Percentiles rank a stretch among this genome's conserved stretches.
These are phyloP conservation scores for Rhizophagus sp. DNA, from an alignment of 192 early-diverging fungal genomes.

Conservation along the genomic window DNA sequence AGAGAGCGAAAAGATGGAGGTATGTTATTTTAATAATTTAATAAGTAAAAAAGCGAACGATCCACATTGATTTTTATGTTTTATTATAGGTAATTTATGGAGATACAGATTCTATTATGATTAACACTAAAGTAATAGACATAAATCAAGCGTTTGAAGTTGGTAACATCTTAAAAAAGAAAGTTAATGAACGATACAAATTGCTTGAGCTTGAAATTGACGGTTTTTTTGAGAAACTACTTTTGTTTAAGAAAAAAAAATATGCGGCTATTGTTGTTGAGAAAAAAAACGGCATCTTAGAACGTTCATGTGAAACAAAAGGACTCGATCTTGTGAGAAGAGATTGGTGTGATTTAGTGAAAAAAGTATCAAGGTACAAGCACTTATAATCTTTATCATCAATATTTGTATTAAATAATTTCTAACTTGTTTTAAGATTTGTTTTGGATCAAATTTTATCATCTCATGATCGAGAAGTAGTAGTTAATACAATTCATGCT, in stretches of 20 bases:
- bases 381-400: not conserved
- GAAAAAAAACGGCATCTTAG: conserved; percentile 55
- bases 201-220: conserved; percentile 97
- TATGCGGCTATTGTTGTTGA: conserved; percentile 85
- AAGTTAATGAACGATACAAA: conserved; percentile 91
- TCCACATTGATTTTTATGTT: not conserved
- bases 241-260: conserved; percentile 97
- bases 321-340: conserved; percentile 95
- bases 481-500: conserved; percentile 76
- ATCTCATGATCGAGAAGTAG: conserved; percentile 61
- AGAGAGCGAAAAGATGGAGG: conserved; percentile 71
- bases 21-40: conserved; percentile 31
- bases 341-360: conserved; percentile 96
- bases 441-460: conserved; percentile 65
- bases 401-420: conserved; percentile 30
- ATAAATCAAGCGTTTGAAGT: conserved; percentile 75
- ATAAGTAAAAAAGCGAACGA: not conserved
- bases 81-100: conserved; percentile 88
- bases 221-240: conserved; percentile 85
- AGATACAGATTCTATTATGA: conserved; percentile 99
- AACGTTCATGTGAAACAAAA: conserved; percentile 76
- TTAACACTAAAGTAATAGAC: conserved; percentile 79
- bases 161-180: conserved; percentile 78
- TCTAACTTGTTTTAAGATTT: conserved; percentile 45
- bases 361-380: conserved; percentile 79